Evolutionary conservation across 2,329 filamentous ascomycete genomes (phyloP), one percentile per base, ranked within the genome.

Genomic region (Sarocladium oryzae): DNA sequence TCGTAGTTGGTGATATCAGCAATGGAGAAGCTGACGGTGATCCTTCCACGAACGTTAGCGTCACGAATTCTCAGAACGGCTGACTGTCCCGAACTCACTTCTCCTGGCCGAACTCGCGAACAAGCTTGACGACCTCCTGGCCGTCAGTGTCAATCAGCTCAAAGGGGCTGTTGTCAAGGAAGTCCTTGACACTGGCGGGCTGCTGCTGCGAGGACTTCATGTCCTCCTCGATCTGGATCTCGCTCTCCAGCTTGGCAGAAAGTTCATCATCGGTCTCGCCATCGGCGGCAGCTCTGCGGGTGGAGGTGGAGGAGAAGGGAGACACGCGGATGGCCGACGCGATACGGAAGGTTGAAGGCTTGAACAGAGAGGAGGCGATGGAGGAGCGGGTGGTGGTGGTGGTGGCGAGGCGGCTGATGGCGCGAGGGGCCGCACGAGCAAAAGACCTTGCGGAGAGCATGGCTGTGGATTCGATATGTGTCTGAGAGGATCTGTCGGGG

Each of bases 101-200:
- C 76, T 99, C 93, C 56, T 95, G 85, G 62, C 87, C 88, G 63
- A 88, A 92, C 57, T 81, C 85, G 63, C 91, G 86, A 55, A 83
- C 86, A 58, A 99, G 78, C 63, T 86, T 78, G 59, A 99, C 88
- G 60, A 96, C 89, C 73, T 97, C 88, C 69, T 89, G 81, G 56
- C 93, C 93, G 24, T 85, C 77, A 28, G 78, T 82, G 69, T 99
- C 93, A 63, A 88, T 76, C 55, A 93, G 78, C 77, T 92, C 78
- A 70, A 90, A 99, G 36, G 85, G 80, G 64, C 85, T 85, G 73
- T 89, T 92, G 65, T 92, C 84, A 45, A 96, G 72, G 71, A 95
- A 96, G 67, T 93, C 88, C 72, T 89, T 85, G 68, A 96, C 81
- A 67, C 85, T 88, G 56, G 83, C 78, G 36, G 89, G 86, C 58